Evolutionary conservation across 495 filamentous ascomycete genomes (phyloP), one percentile per base, ranked within the genome.

Genomic region (Peziza echinospora): DNA sequence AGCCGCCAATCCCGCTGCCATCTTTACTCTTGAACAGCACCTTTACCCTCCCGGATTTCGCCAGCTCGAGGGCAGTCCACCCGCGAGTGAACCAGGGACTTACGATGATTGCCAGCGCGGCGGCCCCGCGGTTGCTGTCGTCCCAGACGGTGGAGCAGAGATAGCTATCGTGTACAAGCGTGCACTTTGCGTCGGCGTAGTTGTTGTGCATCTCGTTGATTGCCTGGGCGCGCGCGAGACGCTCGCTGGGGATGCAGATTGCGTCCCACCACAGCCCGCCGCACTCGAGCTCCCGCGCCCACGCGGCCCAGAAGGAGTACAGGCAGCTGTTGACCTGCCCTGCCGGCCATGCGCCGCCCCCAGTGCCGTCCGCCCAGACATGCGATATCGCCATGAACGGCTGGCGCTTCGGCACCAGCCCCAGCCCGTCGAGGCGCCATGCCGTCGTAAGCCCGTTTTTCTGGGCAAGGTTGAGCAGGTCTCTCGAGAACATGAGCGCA

Each of bases 231-330:
- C 55, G 48, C n/a, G 51, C 49, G 0, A 24, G 39, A 28, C 53
- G 49, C 37, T 55, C 48, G 5, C 13, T 28, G 5, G 56, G 59
- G 24, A 59, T 50, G 24, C 49, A 61, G 28, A 54, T 30, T 0
- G 59, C 50, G 47, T 62, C 59, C 59, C 59, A 61, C 59, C 59
- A 62, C 21, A 59, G 53, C 3, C 59, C 55, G 2, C 53, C 26
- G 21, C 55, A 59, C 24, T 48, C 22, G 7, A 58, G 51, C 5
- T 41, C 23, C 9, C 17, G 5, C 26, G 55, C 58, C 22, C 60
- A 49, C 2, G 5, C n/a, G 2, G 17, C 28, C 24, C 59, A 61
- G 21, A 47, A 54, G 10, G 8, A 7, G 16, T 47, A 55, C 16
- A 61, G 40, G 22, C 58, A 62, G 24, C 47, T 25, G 37, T 61